These are phyloP conservation scores for Microcyclosporella mali DNA, from an alignment of 2,329 filamentous ascomycete genomes.

Conservation along the genomic window DNA sequence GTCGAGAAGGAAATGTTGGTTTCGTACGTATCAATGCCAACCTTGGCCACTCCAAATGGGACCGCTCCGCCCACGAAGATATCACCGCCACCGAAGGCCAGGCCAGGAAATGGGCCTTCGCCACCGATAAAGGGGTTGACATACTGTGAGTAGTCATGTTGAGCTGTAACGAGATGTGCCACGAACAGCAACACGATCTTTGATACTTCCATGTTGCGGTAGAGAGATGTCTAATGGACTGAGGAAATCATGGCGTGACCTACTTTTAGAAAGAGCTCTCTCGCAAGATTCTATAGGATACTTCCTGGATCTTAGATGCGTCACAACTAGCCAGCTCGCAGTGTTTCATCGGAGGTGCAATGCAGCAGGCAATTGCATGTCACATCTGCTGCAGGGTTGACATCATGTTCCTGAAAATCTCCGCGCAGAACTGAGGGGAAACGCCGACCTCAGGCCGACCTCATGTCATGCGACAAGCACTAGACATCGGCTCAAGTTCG, in stretches of 20 bases:
- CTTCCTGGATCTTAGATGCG: background rate
- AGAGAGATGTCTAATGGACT: background rate
- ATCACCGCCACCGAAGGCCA: constrained; percentile 40
- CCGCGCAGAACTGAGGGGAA: background rate
- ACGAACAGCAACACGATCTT: background rate
- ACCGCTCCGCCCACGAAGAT: constrained; percentile 39
- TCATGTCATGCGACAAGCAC: background rate
- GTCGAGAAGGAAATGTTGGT: constrained; percentile 31
- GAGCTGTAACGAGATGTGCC: background rate
- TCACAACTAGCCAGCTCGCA: background rate
- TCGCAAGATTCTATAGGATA: background rate
- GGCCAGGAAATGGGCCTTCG: constrained; percentile 41
- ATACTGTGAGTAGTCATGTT: constrained; percentile 36
- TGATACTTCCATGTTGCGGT: background rate
- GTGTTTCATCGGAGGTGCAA: background rate
- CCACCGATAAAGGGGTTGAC: constrained; percentile 49
- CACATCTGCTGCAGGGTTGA: background rate
- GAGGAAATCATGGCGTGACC: background rate
- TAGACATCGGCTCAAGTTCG: background rate
- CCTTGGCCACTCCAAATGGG: constrained; percentile 41
- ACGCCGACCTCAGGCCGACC: background rate
- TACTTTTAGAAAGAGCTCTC: background rate
- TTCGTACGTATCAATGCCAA: constrained; percentile 38
- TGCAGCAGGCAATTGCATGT: background rate
- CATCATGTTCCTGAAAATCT: constrained; percentile 2